Conservation (phyloP, 345 rosid genomes). For the Moringa oleifera region DNA sequence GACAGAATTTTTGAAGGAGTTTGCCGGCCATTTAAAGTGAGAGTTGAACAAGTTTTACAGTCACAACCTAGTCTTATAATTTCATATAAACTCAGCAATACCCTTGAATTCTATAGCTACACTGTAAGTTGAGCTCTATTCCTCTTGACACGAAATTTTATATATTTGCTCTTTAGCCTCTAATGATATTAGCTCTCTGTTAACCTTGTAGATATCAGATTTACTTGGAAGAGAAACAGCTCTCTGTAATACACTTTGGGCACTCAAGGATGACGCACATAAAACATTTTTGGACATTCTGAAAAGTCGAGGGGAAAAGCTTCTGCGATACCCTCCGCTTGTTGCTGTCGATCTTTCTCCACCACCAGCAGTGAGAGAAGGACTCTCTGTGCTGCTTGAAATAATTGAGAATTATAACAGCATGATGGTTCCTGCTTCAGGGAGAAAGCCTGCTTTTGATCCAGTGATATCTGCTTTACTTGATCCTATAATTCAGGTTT, state of each 20-base stretch:
- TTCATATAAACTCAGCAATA: slow-evolving; percentile 82
- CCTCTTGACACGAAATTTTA: slow-evolving; percentile 5
- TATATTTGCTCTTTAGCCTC: slow-evolving; percentile 7
- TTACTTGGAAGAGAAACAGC: slow-evolving; percentile 87
- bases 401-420: slow-evolving; percentile 75
- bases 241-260: slow-evolving; percentile 78
- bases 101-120: slow-evolving; percentile 89
- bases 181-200: slow-evolving; percentile 1
- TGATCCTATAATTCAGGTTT: slow-evolving; percentile 92
- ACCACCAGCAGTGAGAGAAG: slow-evolving; percentile 91
- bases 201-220: slow-evolving; percentile 63
- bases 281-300: slow-evolving; percentile 89
- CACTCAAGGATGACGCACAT: slow-evolving; percentile 87
- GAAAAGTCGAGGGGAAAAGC: slow-evolving; percentile 89
- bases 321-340: slow-evolving; percentile 92
- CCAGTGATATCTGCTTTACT: slow-evolving; percentile 81
- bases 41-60: slow-evolving; percentile 97
- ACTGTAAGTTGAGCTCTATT: slow-evolving; percentile 57
- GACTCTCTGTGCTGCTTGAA: slow-evolving; percentile 85
- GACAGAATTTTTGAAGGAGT: slow-evolving; percentile 99
- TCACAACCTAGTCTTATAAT: slow-evolving; percentile 93
- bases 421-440: slow-evolving; percentile 79
- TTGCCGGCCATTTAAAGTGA: slow-evolving; percentile 97
- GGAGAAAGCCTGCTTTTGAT: slow-evolving; percentile 61
- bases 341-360: slow-evolving; percentile 92